A percentile compares a stretch with the other conserved stretches of the same genome.
These are phyloP conservation scores for Hypholoma sublateritium DNA, from an alignment of 768 basidiomycete genomes.

Conservation along the genomic window DNA sequence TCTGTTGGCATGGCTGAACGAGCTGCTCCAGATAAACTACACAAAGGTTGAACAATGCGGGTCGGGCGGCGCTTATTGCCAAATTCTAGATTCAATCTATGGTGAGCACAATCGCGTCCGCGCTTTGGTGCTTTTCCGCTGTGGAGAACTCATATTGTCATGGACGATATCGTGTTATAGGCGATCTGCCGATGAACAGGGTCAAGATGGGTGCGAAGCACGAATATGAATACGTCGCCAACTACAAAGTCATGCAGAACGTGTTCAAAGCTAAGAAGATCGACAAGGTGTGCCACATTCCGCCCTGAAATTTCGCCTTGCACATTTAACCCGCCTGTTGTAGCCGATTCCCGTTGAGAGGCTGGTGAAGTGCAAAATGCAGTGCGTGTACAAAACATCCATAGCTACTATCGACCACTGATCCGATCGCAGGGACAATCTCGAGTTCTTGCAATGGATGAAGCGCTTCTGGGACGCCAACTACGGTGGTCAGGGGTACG, in stretches of 20 bases:
- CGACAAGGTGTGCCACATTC: conserved; percentile 67
- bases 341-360: conserved; percentile 96
- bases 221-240: conserved; percentile 93
- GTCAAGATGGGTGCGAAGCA: conserved; percentile 97
- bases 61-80: conserved; percentile 90
- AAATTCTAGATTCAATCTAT: conserved; percentile 93
- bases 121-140: conserved; percentile 2
- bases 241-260: conserved; percentile 95
- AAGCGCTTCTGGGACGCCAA: conserved; percentile 95
- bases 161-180: conserved; percentile 35
- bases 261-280: conserved; percentile 90
- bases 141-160: conserved; percentile 7
- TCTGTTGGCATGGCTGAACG: conserved; percentile 90
- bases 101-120: conserved; percentile 47
- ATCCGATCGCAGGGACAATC: conserved; percentile 73
- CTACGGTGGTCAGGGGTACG: conserved; percentile 85
- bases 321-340: conserved; percentile 2
- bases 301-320: background rate
- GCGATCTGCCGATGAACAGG: conserved; percentile 85
- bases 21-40: conserved; percentile 87
- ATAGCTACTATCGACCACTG: background rate
- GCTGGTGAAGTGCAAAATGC: conserved; percentile 98
- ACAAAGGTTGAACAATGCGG: conserved; percentile 93
- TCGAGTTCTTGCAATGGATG: conserved; percentile 98
- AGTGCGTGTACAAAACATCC: conserved; percentile 52